Evolutionary conservation across 208 protist genomes (phyloP), one percentile per base, ranked within the genome.

Genomic region (Crithidia acanthocephali): DNA sequence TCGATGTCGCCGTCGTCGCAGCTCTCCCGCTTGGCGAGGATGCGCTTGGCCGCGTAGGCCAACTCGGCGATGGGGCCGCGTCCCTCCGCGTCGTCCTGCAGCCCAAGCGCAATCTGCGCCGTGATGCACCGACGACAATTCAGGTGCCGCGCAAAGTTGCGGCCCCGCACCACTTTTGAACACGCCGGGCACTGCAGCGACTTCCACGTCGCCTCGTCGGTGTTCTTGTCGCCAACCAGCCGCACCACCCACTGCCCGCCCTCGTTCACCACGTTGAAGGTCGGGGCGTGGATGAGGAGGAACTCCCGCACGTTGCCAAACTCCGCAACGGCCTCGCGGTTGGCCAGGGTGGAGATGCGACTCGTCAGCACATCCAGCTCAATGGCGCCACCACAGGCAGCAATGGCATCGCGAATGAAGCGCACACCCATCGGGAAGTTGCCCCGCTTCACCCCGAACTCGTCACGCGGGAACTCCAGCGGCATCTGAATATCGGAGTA

Each of bases 221-320:
- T 58, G 37, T 71, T 37, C 22, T 76, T 60, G 50, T 80, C 69
- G 40, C 60, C 67, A 4, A 68, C 69, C 57, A 97, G 84, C 23
- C 93, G 80, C 20, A 97, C 91, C 67, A 97, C 85, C 90, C 83
- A 91, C 56, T 83, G 69, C 20, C 81, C 76, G 11, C 80, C 81
- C 62, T 98, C 91, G 42, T 85, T 78, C 1, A 69, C 66, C 18
- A 98, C 68, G 22, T 80, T 81, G 68, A 98, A 98, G 20, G 93
- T 97, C 2, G 90, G 89, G 0, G 77, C 83, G 83, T 98, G 94
- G 53, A 98, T 94, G 37, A 88, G 75, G 51, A 98, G 62, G 70
- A 98, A 98, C 75, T 95, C 83, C 20, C 94, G 87, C 76, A 98
- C 81, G 74, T 96, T 87, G 37, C 92, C 92, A 71, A 98, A 96